Evolutionary conservation across 2,329 filamentous ascomycete genomes (phyloP).

Genomic region (Didymella segeticola): DNA sequence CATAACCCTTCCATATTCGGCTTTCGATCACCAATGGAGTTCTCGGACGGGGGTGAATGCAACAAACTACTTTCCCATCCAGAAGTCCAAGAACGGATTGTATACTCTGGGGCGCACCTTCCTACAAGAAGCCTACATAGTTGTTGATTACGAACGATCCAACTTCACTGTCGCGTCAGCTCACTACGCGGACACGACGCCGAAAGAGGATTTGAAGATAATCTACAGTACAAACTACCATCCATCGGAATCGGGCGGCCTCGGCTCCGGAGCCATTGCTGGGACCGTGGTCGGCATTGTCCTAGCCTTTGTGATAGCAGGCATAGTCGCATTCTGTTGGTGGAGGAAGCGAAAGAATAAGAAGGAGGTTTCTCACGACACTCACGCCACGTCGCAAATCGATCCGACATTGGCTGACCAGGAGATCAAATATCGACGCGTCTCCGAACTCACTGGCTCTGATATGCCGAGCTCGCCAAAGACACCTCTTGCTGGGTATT

Average conservation of each 20-base stretch:
- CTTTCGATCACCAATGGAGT: conserved; percentile 31
- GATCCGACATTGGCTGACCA: conserved; percentile 36
- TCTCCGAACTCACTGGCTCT: conserved; percentile 46
- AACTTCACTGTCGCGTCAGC: conserved; percentile 45
- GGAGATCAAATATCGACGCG: conserved; percentile 40
- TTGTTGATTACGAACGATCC: conserved; percentile 46
- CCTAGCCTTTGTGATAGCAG: conserved; percentile 30
- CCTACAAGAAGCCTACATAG: conserved; percentile 47
- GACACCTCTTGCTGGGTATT: conserved; percentile 34
- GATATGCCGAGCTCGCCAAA: conserved; percentile 36
- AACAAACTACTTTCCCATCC: conserved; percentile 43
- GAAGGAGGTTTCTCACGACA: background rate
- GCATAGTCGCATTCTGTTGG: conserved; percentile 36
- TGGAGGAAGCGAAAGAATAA: conserved; percentile 33
- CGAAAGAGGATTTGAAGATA: conserved; percentile 23
- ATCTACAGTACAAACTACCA: conserved; percentile 34
- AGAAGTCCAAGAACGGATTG: conserved; percentile 29
- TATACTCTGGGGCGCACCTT: conserved; percentile 45
- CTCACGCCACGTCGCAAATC: conserved; percentile 31
- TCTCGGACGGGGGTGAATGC: conserved; percentile 17
- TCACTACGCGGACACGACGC: conserved; percentile 29
- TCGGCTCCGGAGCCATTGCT: conserved; percentile 40
- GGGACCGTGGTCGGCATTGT: conserved; percentile 46
- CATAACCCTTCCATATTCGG: conserved; percentile 40
- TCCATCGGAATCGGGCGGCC: conserved; percentile 9